Evolutionary conservation across 306 rosid genomes (phyloP).

Genomic region (Heteromeles arbutifolia): DNA sequence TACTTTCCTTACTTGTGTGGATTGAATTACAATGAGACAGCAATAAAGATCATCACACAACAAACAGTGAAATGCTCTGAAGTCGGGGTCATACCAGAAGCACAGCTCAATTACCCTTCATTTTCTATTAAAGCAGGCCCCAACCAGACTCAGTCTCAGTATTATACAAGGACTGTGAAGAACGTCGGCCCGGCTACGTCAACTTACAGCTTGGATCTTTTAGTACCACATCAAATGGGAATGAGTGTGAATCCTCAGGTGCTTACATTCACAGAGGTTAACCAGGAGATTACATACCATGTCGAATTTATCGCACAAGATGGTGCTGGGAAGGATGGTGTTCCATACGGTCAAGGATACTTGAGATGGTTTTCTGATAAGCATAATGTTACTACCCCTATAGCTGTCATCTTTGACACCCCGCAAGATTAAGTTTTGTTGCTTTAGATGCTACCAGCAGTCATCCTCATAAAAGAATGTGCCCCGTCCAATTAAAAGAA

Average conservation of each 20-base stretch:
- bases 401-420: conserved; percentile 8
- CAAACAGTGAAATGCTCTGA: conserved; percentile 23
- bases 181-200: conserved; percentile 42
- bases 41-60: conserved; percentile 23
- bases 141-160: conserved; percentile 20
- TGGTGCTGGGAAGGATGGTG: not conserved
- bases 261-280: conserved; percentile 34
- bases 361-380: conserved; percentile 34
- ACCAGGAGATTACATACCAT: conserved; percentile 20
- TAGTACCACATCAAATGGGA: conserved; percentile 13
- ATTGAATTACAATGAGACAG: conserved; percentile 31
- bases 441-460: too few relatives aligned
- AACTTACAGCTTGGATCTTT: conserved; percentile 16
- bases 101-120: conserved; percentile 49
- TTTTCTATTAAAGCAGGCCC: conserved; percentile 20
- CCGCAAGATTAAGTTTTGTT: too few relatives aligned
- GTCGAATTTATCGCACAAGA: conserved; percentile 25
- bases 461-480: too few relatives aligned
- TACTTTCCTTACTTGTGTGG: conserved; percentile 57
- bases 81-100: conserved; percentile 20
- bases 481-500: too few relatives aligned
- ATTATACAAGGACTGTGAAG: conserved; percentile 37
- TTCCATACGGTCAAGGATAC: conserved; percentile 28
- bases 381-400: conserved; percentile 36
- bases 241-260: conserved; percentile 17